Evolutionary conservation across 2,329 filamentous ascomycete genomes (phyloP), one percentile per base, ranked within the genome.

Genomic region (Rasamsonia emersonii): DNA sequence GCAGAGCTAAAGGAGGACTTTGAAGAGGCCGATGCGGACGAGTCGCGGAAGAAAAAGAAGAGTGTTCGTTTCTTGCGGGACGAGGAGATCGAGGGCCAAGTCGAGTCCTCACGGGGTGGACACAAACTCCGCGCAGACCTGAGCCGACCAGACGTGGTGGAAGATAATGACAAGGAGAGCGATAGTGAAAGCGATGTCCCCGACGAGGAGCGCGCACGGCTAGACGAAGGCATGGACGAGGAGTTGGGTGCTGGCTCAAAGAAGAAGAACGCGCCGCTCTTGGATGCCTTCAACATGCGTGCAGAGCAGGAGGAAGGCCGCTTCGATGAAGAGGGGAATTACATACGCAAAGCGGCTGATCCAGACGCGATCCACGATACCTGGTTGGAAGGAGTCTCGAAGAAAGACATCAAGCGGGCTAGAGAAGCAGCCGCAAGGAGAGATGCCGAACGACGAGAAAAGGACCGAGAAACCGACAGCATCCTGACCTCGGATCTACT

Each of bases 281-380:
- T 98, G 4, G 91, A 96, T 57, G 89, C 89, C 3, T 98, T 98
- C 70, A 96, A 98, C 53, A 83, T 98, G 70, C 78, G 76, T 37
- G 67, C 75, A 9, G 91, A 98, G 58, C 79, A 93, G 56, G 86
- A 96, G 51, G 89, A 96, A 46, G 91, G 91, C 1, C 73, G 78
- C 8, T 98, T 95, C 49, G 91, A 98, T 54, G 82, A 91, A 46
- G 67, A 79, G 1, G 89, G 89, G 7, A 98, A 96, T 57, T 98
- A 79, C 54, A 77, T 98, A 26, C 77, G 91, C 35, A 93, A 93
- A 58, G 88, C 88, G 0, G 74, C 65, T 6, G 91, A 98, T 48
- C 85, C 86, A 1, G 86, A 96, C 46, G 85, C 88, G 0, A 75
- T 83, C 15, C 86, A 98, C 56, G 91, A 98, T 61, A 74, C 73